Percentiles rank a stretch among this genome's conserved stretches.
These are phyloP conservation scores for Exsudoporus frostii DNA, from an alignment of 768 basidiomycete species.

Conservation along the genomic window DNA sequence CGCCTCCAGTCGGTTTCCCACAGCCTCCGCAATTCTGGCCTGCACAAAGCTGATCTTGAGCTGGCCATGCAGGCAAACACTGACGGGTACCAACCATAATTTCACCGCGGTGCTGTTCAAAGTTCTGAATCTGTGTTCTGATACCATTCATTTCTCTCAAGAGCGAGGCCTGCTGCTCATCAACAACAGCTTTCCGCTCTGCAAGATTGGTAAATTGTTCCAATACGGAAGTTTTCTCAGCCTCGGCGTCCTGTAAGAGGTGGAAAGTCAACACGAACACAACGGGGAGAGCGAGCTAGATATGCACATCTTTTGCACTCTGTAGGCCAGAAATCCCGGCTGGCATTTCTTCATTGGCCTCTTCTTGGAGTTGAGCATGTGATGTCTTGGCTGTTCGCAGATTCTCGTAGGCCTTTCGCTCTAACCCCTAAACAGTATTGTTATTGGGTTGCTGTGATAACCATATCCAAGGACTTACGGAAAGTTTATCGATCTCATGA, in stretches of 20 bases:
- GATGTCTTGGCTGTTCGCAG: constrained; percentile 34
- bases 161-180: constrained; percentile 43
- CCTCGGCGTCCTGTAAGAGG: constrained; percentile 47
- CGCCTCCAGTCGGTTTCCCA: constrained; percentile 45
- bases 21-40: constrained; percentile 50
- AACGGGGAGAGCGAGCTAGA: neutral
- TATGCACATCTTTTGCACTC: constrained; percentile 49
- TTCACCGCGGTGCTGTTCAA: constrained; percentile 40
- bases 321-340: constrained; percentile 57
- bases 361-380: constrained; percentile 47
- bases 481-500: constrained; percentile 30
- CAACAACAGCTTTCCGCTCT: constrained; percentile 44
- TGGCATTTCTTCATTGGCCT: constrained; percentile 68
- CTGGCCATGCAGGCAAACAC: neutral
- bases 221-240: constrained; percentile 46
- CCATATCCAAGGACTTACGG: constrained; percentile 27
- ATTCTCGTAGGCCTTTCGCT: constrained; percentile 21
- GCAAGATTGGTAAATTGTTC: constrained; percentile 49
- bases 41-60: constrained; percentile 24
- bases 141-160: constrained; percentile 44
- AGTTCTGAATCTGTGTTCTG: constrained; percentile 49
- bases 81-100: constrained; percentile 40
- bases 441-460: neutral
- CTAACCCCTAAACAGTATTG: constrained; percentile 13
- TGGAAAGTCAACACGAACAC: constrained; percentile 1